These are phyloP conservation scores for Chlorella sp. DNA, from an alignment of 139 green algal genomes.

Conservation along the genomic window DNA sequence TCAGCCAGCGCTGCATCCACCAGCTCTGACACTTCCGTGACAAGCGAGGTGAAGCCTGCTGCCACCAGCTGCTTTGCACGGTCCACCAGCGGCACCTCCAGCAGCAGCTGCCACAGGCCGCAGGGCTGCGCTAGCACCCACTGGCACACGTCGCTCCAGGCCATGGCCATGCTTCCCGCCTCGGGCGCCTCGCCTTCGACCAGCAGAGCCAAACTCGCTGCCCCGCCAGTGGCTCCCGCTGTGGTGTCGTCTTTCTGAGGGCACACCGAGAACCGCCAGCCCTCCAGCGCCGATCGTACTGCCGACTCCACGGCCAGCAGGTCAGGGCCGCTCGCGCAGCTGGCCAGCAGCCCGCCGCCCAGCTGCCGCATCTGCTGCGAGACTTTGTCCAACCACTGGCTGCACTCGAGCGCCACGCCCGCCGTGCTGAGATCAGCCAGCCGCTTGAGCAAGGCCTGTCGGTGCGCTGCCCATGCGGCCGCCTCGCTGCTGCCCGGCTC, in stretches of 20 bases:
- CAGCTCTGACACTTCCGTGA: neutral
- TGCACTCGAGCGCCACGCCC: slow-evolving; percentile 58
- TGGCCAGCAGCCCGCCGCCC: slow-evolving; percentile 52
- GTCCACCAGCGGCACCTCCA: slow-evolving; percentile 69
- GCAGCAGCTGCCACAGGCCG: slow-evolving; percentile 72
- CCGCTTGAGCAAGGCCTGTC: slow-evolving; percentile 1
- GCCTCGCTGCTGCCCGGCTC: slow-evolving; percentile 13
- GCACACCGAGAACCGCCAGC: slow-evolving; percentile 26
- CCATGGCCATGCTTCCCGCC: slow-evolving; percentile 13
- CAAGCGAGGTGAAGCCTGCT: slow-evolving; percentile 43
- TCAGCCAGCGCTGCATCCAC: slow-evolving; percentile 16
- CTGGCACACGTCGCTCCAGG: slow-evolving; percentile 69
- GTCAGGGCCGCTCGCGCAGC: slow-evolving; percentile 36
- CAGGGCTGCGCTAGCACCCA: slow-evolving; percentile 71
- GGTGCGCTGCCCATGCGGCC: slow-evolving; percentile 34
- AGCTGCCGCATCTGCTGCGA: slow-evolving; percentile 39
- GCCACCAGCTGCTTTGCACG: slow-evolving; percentile 62
- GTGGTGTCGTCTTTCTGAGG: no score
- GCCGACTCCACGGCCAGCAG: slow-evolving; percentile 53
- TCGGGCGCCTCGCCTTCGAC: no score
- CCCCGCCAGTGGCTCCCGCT: no score
- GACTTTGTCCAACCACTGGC: slow-evolving; percentile 62
- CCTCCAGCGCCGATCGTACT: slow-evolving; percentile 52
- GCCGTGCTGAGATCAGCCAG: slow-evolving; percentile 50
- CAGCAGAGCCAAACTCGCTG: no score